These are phyloP conservation scores for Tanacetum coccineum DNA, from an alignment of 129 eudicot genomes.

Conservation along the genomic window DNA sequence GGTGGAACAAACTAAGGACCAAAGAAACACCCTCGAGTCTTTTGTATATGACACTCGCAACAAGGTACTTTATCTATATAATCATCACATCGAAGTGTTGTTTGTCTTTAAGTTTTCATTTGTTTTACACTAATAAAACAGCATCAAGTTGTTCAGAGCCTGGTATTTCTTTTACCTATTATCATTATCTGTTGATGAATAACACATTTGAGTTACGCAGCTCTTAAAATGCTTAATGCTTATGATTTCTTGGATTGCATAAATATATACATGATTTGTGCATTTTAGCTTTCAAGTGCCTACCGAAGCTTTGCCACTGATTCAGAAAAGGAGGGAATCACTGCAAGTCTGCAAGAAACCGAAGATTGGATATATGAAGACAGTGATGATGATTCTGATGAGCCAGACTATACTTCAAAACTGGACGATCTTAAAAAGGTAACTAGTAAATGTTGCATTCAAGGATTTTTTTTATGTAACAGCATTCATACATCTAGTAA, in stretches of 20 bases:
- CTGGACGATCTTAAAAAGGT: slow-evolving; percentile 61
- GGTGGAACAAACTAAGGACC: slow-evolving; percentile 77
- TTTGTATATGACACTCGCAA: slow-evolving; percentile 79
- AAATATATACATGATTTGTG: not conserved
- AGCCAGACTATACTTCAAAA: slow-evolving; percentile 54
- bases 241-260: not conserved
- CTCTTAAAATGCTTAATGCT: no score
- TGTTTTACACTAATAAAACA: no score
- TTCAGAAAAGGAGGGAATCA: slow-evolving; percentile 50
- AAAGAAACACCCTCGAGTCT: slow-evolving; percentile 68
- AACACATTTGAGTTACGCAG: no score
- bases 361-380: slow-evolving; percentile 83
- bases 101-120: no score
- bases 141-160: no score
- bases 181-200: no score
- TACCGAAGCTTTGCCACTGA: slow-evolving; percentile 56
- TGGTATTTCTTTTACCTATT: no score
- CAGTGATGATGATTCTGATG: slow-evolving; percentile 64
- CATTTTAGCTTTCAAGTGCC: slow-evolving; percentile 45
- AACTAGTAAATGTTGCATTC: no score
- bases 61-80: slow-evolving; percentile 28
- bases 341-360: slow-evolving; percentile 51
- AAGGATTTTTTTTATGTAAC: no score
- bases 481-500: no score
- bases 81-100: no score